Evolutionary conservation across 371 early-diverging fungal species (phyloP).

Genomic region (Thermomucor indicae-seudaticae): DNA sequence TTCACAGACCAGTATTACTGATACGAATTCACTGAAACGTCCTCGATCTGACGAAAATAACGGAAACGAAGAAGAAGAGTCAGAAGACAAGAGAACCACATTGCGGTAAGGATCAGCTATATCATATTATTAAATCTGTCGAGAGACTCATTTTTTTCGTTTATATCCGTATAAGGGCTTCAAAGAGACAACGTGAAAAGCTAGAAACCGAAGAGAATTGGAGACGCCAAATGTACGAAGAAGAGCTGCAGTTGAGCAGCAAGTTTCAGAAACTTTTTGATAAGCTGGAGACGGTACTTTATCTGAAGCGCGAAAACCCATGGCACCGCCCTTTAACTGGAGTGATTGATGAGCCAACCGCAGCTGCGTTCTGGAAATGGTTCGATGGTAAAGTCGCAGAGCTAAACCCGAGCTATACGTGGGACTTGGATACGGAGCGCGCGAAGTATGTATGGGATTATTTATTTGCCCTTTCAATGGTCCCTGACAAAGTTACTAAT

Average conservation of each 20-base stretch:
- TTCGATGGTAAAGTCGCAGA: constrained; percentile 42
- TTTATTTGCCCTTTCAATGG: too few species aligned
- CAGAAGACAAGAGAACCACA: constrained; percentile 46
- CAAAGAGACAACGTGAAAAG: constrained; percentile 55
- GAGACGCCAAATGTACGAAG: constrained; percentile 48
- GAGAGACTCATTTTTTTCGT: neutral
- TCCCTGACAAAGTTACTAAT: too few species aligned
- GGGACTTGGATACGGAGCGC: constrained; percentile 24
- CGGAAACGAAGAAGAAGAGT: constrained; percentile 21
- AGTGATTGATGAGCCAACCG: neutral
- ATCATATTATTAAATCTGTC: neutral
- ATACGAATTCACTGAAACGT: constrained; percentile 1
- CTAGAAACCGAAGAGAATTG: constrained; percentile 52
- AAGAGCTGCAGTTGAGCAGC: constrained; percentile 37
- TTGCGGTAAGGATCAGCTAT: constrained; percentile 38
- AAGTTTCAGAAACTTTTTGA: constrained; percentile 37
- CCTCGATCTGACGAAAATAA: constrained; percentile 12
- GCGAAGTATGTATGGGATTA: constrained; percentile 6
- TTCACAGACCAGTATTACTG: neutral
- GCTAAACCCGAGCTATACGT: constrained; percentile 20
- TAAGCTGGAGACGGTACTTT: constrained; percentile 11
- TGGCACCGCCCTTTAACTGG: constrained; percentile 9
- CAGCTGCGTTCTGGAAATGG: constrained; percentile 27
- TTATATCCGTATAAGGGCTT: constrained; percentile 33
- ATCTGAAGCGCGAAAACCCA: neutral